These are phyloP conservation scores for Bertia moriformis DNA, from an alignment of 2,329 filamentous ascomycete genomes.

Conservation along the genomic window DNA sequence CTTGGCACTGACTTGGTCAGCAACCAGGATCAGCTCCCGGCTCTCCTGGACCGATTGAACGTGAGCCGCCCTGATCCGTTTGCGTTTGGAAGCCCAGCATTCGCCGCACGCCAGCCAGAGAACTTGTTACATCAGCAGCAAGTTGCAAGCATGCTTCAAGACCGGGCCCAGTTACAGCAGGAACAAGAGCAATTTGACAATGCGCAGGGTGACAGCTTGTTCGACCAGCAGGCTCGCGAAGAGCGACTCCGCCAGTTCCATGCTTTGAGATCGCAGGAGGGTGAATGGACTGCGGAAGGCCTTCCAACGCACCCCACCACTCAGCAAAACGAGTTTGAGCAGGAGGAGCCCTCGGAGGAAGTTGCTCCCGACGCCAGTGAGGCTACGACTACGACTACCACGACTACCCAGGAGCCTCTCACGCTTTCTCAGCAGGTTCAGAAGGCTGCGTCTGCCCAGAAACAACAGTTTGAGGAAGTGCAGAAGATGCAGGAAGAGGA, in stretches of 20 bases:
- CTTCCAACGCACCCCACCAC: not conserved
- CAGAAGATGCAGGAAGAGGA: not conserved
- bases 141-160: not conserved
- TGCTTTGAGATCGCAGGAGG: conserved; percentile 1
- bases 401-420: not conserved
- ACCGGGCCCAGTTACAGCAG: not conserved
- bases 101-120: not conserved
- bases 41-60: not conserved
- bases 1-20: not conserved
- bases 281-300: not conserved
- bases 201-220: not conserved
- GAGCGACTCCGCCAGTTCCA: conserved; percentile 1
- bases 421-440: not conserved
- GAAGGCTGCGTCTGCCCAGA: not conserved
- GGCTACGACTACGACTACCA: conserved; percentile 28
- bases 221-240: conserved; percentile 1
- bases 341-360: not conserved
- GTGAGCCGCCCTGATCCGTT: not conserved
- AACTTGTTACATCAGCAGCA: not conserved
- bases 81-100: not conserved
- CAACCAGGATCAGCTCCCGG: not conserved
- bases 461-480: too few species aligned
- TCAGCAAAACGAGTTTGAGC: not conserved
- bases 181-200: conserved; percentile 1
- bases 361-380: conserved; percentile 14